Base-by-base conservation (phyloP, 2,329 filamentous ascomycete species). In the Pseudofabraea citricarpa region DNA sequence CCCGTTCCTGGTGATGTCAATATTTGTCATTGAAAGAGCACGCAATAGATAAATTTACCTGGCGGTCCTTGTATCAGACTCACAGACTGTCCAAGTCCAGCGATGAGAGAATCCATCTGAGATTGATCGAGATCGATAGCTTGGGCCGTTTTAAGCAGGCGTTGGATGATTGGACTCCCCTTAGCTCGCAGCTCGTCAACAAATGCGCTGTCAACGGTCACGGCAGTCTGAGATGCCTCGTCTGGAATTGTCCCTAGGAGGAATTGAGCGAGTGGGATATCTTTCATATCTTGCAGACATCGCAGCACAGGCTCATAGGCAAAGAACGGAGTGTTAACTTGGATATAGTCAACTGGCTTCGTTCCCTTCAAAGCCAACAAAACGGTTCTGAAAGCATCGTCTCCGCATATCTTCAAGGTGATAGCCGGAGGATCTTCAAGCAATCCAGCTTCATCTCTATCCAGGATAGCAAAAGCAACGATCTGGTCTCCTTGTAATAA, bases 1-100 rank as follows among this genome's bases (percentile, higher is more conserved):
- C 85, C 85, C 0, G 83, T 88, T 0, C 81, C 79, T 44, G 23
- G 38, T 39, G 35, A 13, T 27, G 35, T 42, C 45, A 44, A 47
- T 42, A 40, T 27, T 22, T 46, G 35, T 18, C 29, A 23, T 26
- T 21, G 42, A 36, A 18, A 41, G 18, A 43, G 35, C 41, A 22
- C 40, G 32, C 26, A 21, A 39, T 38, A 29, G 19, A 44, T 38
- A 10, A 29, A 37, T 18, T 43, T 36, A 55, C 37, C 83, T 47
- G 84, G 85, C 2, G 85, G 85, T 0, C 84, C 84, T 65, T 87
- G 83, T 2, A 88, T 85, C 0, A 81, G 60, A 35, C 74, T 76
- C 0, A 87, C 57, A 1, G 63, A 61, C 5, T 69, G 70, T 0
- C 57, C 64, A 0, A 88, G 53, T 0, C 75, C 77, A 16, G 68